phyloP scores from a whole-genome alignment of 768 basidiomycete genomes.

The Suillus variegatus region DNA sequence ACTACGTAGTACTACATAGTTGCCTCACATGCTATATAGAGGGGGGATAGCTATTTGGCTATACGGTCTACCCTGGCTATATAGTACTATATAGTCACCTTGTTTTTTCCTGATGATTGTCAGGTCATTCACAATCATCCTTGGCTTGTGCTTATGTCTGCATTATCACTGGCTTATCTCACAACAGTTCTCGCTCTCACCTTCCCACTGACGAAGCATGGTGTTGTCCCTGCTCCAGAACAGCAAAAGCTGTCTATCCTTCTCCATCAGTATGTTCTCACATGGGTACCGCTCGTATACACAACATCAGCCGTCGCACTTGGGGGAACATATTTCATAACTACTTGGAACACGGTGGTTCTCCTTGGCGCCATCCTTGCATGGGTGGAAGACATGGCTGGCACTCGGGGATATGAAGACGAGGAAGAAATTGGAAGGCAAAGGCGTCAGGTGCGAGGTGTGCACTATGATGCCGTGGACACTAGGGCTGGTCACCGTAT shows the following conservation, averaged over 20 bases:
- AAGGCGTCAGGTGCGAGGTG: constrained; percentile 16
- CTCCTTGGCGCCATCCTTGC: constrained; percentile 43
- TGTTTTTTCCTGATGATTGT: background rate
- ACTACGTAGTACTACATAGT: too few relatives aligned
- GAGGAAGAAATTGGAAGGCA: constrained; percentile 10
- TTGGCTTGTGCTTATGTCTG: constrained; percentile 50
- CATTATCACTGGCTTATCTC: constrained; percentile 53
- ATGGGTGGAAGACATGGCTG: constrained; percentile 37
- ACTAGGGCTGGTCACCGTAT: too few relatives aligned
- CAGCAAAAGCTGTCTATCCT: constrained; percentile 54
- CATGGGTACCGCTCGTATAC: constrained; percentile 57
- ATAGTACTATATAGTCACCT: too few relatives aligned
- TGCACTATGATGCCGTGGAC: constrained; percentile 29
- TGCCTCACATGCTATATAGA: too few relatives aligned
- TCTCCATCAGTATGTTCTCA: constrained; percentile 55
- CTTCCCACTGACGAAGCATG: constrained; percentile 31
- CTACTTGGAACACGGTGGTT: constrained; percentile 51
- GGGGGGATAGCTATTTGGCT: too few relatives aligned
- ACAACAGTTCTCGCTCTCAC: constrained; percentile 43
- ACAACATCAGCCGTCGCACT: constrained; percentile 48
- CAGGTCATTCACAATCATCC: constrained; percentile 65
- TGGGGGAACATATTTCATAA: constrained; percentile 59
- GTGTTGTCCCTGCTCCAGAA: constrained; percentile 26
- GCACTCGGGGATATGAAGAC: constrained; percentile 15
- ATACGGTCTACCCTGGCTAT: too few relatives aligned